Percentiles rank a stretch among this genome's conserved stretches.
These are phyloP conservation scores for Trebouxia sp. DNA, from an alignment of 139 green algal genomes.

Conservation along the genomic window DNA sequence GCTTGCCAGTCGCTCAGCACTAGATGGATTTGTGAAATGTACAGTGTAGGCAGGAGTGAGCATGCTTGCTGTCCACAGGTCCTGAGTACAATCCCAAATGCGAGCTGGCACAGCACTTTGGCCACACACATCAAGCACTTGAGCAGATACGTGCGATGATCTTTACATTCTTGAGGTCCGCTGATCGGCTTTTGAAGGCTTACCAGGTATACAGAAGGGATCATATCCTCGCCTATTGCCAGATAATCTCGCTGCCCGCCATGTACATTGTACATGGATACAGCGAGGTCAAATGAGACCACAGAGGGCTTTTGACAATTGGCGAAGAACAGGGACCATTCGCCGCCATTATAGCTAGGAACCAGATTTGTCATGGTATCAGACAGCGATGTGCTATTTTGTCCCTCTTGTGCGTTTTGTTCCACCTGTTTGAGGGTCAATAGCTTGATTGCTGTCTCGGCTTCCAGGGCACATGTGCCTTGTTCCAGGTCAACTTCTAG, in stretches of 20 bases:
- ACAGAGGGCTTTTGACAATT: conserved; percentile 80
- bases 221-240: conserved; percentile 82
- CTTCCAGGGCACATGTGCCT: conserved; percentile 59
- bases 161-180: no score
- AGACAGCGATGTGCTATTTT: not conserved
- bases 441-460: conserved; percentile 56
- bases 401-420: conserved; percentile 29
- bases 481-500: conserved; percentile 56
- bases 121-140: no score
- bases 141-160: no score
- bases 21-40: no score
- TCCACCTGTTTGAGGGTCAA: conserved; percentile 55
- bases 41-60: no score
- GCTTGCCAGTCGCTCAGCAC: no score
- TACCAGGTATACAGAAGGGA: conserved; percentile 89
- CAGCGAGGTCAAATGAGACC: conserved; percentile 71
- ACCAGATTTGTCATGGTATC: conserved; percentile 31
- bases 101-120: no score
- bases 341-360: conserved; percentile 35
- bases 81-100: no score
- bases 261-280: conserved; percentile 83
- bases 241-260: conserved; percentile 83
- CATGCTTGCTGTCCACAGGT: no score
- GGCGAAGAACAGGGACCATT: conserved; percentile 89
- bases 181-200: conserved; percentile 40